These are phyloP conservation scores for Pilobolus umbonatus DNA, from an alignment of 192 early-diverging fungal species.

Conservation along the genomic window DNA sequence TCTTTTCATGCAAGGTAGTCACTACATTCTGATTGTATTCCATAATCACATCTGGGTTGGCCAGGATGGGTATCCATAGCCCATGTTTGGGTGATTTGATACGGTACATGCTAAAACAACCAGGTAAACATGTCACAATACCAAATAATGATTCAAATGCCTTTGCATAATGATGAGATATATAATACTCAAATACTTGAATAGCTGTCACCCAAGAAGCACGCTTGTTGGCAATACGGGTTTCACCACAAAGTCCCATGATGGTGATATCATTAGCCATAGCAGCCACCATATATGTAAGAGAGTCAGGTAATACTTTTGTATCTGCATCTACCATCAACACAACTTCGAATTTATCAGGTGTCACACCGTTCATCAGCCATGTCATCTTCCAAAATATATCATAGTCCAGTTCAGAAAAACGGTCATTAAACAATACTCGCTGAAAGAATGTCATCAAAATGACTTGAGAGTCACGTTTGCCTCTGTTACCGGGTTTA, in stretches of 20 bases:
- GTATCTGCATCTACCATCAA: conserved; percentile 91
- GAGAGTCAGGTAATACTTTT: conserved; percentile 66
- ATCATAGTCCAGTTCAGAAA: conserved; percentile 87
- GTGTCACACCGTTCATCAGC: conserved; percentile 76
- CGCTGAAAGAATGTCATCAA: conserved; percentile 92
- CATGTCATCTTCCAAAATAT: conserved; percentile 79
- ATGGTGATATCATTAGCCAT: conserved; percentile 88
- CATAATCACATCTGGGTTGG: conserved; percentile 80
- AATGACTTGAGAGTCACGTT: conserved; percentile 94
- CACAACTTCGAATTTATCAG: conserved; percentile 75
- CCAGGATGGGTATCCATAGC: conserved; percentile 73
- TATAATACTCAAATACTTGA: conserved; percentile 96
- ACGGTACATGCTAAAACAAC: conserved; percentile 98
- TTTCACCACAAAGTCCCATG: conserved; percentile 98
- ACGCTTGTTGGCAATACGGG: conserved; percentile 90
- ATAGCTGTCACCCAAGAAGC: conserved; percentile 81
- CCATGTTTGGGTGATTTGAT: conserved; percentile 73
- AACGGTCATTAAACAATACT: conserved; percentile 75
- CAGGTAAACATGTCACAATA: conserved; percentile 90
- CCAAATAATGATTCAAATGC: conserved; percentile 95
- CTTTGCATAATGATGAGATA: conserved; percentile 90
- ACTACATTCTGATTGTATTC: conserved; percentile 76
- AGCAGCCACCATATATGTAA: conserved; percentile 84
- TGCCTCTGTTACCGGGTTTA: conserved; percentile 88
- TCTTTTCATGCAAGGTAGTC: conserved; percentile 78